Evolutionary conservation across 495 filamentous ascomycete genomes (phyloP), one percentile per base, ranked within the genome.

Genomic region (Talaromyces proteolyticus): DNA sequence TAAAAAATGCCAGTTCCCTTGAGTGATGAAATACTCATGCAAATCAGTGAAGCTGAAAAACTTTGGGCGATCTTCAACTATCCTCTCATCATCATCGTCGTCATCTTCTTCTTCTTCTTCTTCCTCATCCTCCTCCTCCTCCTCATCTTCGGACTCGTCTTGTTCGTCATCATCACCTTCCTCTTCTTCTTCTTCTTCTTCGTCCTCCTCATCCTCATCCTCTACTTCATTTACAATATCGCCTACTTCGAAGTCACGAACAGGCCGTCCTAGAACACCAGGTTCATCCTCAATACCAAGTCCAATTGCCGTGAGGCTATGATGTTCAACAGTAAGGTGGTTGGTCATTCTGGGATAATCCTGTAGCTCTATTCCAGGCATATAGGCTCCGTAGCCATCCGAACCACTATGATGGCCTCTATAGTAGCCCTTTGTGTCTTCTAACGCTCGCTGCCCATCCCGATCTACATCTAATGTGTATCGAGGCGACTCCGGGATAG

Each of bases 401-500:
- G n/a, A n/a, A n/a, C n/a, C n/a, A n/a, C 4, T 14, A 34, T 34
- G 29, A 4, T 34, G 29, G 14, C 8, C 29, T 10, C 29, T 14
- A 14, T 34, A 34, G 14, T 34, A 34, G 29, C 14, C 29, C 4
- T 34, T 34, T 2, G 29, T 34, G 29, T 34, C 29, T 34, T 34
- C 29, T 14, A 34, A 34, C 14, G 29, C 29, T 14, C 29, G 29
- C 2, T 34, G 29, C 29, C 29, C 29, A 34, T 34, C 29, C 29
- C 29, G 8, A 34, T 34, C 29, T 14, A 74, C 66, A 47, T 74
- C 72, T 8, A 66, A 59, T 2, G 64, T 74, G 55, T 73, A 81
- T 48, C 76, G 67, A 1, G 75, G 73, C 0, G 75, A 75, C 49
- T 82, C 80, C 8, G 77, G 73, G 52, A 82, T 78, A 6, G 66